Base-by-base conservation (phyloP, 169 alveolate species). In the Cryptosporidium tyzzeri region DNA sequence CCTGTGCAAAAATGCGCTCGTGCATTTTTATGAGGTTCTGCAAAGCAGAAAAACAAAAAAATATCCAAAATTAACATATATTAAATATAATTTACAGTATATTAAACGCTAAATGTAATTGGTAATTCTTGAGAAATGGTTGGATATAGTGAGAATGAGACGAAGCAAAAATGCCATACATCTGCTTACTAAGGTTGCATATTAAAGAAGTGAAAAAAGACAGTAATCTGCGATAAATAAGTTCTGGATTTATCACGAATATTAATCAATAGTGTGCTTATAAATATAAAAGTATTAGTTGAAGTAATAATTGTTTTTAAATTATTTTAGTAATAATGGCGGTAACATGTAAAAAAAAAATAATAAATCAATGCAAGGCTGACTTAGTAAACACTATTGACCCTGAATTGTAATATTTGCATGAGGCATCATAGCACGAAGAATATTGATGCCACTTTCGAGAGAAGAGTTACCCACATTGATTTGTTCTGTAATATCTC, bases 371-470 rank as follows among this genome's bases (percentile, higher is more conserved):
- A 48, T 9, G 67, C 37, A 7, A 31, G 65, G 10, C 18, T 9
- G 48, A 3, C 18, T 23, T 55, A 8, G 35, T 55, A 8, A 18
- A 21, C 71, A 39, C 44, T 65, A 80, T 48, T 62, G 89, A 21
- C 89, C 89, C 67, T 80, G 89, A 31, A 80, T 80, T 39, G 89
- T 80, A 26, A 80, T 80, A 33, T 80, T 80, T 23, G 89, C 89
- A 44, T 80, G 89, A 9, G 89, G 89, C 89, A 80, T 80, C 39
- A 80, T 80, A 37, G 89, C 71, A 62, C 89, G 26, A 21, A 80
- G 75, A 14, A 80, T 67, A 65, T 55, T 80, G 44, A 80, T 59
- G 21, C 89, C 74, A 45, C 65, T 45, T 18, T 23, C 67, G 44
- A 80, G 23, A 21, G 89, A 39, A 58, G 73, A 21, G 16, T 80